Base-by-base conservation (phyloP, 306 rosid genomes). In the Quercus alba region DNA sequence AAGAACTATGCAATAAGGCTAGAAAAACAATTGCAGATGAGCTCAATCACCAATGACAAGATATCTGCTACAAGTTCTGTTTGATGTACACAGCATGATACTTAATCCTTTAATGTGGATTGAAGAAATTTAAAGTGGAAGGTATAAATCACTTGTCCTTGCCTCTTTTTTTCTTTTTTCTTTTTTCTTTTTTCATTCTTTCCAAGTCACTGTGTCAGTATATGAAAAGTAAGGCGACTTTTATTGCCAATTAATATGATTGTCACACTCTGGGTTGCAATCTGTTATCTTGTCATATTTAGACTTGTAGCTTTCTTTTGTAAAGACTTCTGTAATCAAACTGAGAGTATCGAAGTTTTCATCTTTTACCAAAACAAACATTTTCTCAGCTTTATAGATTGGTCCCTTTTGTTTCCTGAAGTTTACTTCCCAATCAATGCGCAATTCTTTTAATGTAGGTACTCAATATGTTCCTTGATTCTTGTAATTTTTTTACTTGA, bases 1-100 rank as follows among this genome's bases (percentile, higher is more conserved):
- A 82, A 64, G 64, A 75, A 75, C 79, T 95, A 79, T 85, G 94
- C 85, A 83, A 83, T 28, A 91, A 89, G 86, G 91, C 96, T 88
- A 90, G 97, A 78, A 88, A 84, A 21, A 58, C 81, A 79, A 93
- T 93, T 2, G 92, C 86, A 51, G 84, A 81, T 64, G 94, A 73
- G 46, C 86, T 94, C 77, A 71, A 75, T 56, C 15, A 19, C 79
- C 89, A 85, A 56, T 67, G 82, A 84, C 79, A 84, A 35, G 87
- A 89, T 71, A 75, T 80, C 41, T 66, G 35, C 74, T 13, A 51
- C 66, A 33, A 59, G 49, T 62, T 71, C 71, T 80, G 55, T 70
- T 75, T 30, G 76, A 58, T 84, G 79, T 83, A 72, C 46, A 49
- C 58, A 59, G 66, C 77, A 26, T n/a, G 71, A 56, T 52, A 76